Conservation (phyloP, 805 yeast species). For the Candida verbasci region DNA sequence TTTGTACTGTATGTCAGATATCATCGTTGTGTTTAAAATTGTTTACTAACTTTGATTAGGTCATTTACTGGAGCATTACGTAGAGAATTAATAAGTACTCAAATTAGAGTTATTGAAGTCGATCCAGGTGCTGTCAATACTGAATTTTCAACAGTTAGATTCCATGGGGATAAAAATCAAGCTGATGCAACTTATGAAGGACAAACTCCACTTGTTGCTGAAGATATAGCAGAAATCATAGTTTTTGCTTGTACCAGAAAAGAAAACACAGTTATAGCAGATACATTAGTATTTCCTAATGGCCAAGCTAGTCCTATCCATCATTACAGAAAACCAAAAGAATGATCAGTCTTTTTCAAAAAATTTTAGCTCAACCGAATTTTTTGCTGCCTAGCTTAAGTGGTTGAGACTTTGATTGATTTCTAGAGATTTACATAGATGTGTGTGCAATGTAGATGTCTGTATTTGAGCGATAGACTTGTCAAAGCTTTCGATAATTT, state of each 20-base stretch:
- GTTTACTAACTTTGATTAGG: constrained; percentile 11
- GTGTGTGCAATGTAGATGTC: no score
- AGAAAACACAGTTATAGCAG: constrained; percentile 34
- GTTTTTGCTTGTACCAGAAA: constrained; percentile 33
- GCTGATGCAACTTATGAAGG: constrained; percentile 34
- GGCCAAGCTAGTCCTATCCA: constrained; percentile 24
- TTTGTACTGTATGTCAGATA: no score
- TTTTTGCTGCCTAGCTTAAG: no score
- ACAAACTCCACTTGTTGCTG: constrained; percentile 28
- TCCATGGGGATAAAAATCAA: constrained; percentile 25
- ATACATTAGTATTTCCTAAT: constrained; percentile 33
- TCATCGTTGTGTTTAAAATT: background rate
- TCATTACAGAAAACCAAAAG: constrained; percentile 2
- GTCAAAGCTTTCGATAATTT: no score
- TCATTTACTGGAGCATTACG: constrained; percentile 31
- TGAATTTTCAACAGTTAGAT: constrained; percentile 34
- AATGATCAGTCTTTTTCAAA: no score
- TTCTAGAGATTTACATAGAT: no score
- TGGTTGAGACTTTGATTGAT: no score
- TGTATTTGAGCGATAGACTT: no score
- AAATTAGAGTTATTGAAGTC: constrained; percentile 34
- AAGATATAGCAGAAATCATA: constrained; percentile 36
- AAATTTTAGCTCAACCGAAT: no score
- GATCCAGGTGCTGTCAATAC: constrained; percentile 40
- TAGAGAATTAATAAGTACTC: constrained; percentile 32